These are phyloP conservation scores for Termitomyces sp. DNA, from an alignment of 768 basidiomycete genomes.

Conservation along the genomic window DNA sequence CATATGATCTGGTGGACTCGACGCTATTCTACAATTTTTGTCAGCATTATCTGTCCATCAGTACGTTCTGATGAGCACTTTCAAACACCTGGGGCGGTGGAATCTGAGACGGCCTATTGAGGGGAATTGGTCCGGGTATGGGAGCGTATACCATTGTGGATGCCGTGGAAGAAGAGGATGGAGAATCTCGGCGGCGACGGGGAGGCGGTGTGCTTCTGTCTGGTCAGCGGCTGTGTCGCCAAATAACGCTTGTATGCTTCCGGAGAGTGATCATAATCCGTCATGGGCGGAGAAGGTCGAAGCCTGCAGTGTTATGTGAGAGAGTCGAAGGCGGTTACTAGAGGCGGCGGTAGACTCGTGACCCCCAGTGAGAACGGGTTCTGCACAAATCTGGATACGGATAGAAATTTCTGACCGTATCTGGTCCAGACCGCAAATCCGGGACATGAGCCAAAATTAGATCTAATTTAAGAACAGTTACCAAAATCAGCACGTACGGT, in stretches of 20 bases:
- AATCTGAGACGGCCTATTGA: not conserved
- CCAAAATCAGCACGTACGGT: too few relatives aligned
- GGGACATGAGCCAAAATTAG: too few relatives aligned
- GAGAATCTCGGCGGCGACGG: constrained; percentile 2
- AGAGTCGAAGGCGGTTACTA: not conserved
- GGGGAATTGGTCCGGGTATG: constrained; percentile 10
- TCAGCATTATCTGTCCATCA: not conserved
- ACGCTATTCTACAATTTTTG: not conserved
- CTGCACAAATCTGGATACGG: too few relatives aligned
- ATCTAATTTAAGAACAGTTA: too few relatives aligned
- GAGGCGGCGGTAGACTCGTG: constrained; percentile 9
- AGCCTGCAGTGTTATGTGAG: not conserved
- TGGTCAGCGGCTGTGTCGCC: constrained; percentile 39
- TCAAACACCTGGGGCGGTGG: not conserved
- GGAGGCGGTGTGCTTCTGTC: constrained; percentile 40
- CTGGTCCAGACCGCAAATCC: too few relatives aligned
- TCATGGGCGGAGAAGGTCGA: constrained; percentile 33
- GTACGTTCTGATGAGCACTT: not conserved
- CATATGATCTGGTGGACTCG: not conserved
- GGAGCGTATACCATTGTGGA: not conserved
- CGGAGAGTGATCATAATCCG: constrained; percentile 61
- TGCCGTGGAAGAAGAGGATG: constrained; percentile 10
- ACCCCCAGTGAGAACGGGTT: too few relatives aligned
- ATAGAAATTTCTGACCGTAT: too few relatives aligned
- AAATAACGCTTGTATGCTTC: constrained; percentile 47